Percentiles rank a stretch among this genome's conserved stretches.
These are phyloP conservation scores for Phytomonas sp. DNA, from an alignment of 208 protist species.

Conservation along the genomic window DNA sequence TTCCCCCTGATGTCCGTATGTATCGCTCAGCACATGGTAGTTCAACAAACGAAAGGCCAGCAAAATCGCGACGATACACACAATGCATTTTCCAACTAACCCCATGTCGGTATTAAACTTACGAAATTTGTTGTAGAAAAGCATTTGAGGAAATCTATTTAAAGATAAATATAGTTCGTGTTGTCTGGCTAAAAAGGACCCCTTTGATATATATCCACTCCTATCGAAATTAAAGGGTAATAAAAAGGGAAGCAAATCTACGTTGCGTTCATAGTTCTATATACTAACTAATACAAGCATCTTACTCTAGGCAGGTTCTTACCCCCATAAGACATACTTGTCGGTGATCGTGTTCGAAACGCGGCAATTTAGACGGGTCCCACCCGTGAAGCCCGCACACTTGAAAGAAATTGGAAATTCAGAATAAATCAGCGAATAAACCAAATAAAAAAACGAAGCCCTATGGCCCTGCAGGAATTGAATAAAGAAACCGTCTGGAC, in stretches of 20 bases:
- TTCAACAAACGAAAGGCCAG: not conserved
- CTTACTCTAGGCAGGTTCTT: no score
- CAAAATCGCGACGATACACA: not conserved
- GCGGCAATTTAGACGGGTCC: not conserved
- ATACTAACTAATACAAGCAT: no score
- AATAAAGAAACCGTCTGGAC: no score
- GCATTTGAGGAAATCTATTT: not conserved
- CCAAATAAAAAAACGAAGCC: no score
- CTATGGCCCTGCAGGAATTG: no score
- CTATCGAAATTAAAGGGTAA: not conserved
- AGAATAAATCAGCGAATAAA: no score
- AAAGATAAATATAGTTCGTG: not conserved
- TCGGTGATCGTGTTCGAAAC: no score
- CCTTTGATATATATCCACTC: not conserved
- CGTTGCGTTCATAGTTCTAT: not conserved
- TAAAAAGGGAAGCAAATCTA: not conserved
- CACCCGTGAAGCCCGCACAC: no score
- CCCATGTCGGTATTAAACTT: not conserved
- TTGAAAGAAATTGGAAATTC: no score
- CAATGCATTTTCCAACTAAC: not conserved
- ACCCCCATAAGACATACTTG: not conserved
- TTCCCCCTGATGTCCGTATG: not conserved
- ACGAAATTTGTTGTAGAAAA: no score
- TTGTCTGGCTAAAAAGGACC: not conserved
- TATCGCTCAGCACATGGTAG: not conserved